Conservation (phyloP, 2,329 filamentous ascomycete species). For the Aspergillus puulaauensis region DNA sequence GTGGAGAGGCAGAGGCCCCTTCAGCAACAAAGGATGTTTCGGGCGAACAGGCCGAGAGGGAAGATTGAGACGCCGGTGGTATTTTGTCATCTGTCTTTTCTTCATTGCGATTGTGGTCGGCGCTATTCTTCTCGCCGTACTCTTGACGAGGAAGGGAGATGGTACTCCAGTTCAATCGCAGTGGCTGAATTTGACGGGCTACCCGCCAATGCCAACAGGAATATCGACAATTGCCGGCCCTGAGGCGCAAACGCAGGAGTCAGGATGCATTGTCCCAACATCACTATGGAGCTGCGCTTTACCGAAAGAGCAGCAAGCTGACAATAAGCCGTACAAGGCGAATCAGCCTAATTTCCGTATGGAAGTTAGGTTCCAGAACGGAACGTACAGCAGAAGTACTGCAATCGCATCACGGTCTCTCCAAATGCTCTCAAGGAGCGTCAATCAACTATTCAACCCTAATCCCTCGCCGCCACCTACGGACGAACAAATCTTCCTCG, state of each 20-base stretch:
- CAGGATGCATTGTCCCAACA: constrained; percentile 68
- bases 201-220: constrained; percentile 82
- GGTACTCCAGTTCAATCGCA: constrained; percentile 48
- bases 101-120: constrained; percentile 59
- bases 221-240: constrained; percentile 75
- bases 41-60: constrained; percentile 64
- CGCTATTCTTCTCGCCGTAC: constrained; percentile 57
- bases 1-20: constrained; percentile 66
- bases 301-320: constrained; percentile 72
- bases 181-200: constrained; percentile 84
- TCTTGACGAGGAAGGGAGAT: constrained; percentile 51
- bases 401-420: constrained; percentile 47
- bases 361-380: constrained; percentile 65
- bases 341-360: constrained; percentile 77
- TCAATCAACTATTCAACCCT: constrained; percentile 40
- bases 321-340: constrained; percentile 61
- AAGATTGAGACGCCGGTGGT: constrained; percentile 62
- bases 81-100: constrained; percentile 52
- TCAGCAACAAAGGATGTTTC: constrained; percentile 64
- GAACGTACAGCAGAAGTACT: constrained; percentile 61
- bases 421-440: constrained; percentile 24
- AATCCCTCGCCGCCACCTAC: constrained; percentile 51
- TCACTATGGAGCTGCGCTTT: constrained; percentile 85
- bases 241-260: constrained; percentile 62
- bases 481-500: constrained; percentile 76